Evolutionary conservation across 1,284 basidiomycete species (phyloP), one percentile per base, ranked within the genome.

Genomic region (Cutaneotrichosporon daszewskae): DNA sequence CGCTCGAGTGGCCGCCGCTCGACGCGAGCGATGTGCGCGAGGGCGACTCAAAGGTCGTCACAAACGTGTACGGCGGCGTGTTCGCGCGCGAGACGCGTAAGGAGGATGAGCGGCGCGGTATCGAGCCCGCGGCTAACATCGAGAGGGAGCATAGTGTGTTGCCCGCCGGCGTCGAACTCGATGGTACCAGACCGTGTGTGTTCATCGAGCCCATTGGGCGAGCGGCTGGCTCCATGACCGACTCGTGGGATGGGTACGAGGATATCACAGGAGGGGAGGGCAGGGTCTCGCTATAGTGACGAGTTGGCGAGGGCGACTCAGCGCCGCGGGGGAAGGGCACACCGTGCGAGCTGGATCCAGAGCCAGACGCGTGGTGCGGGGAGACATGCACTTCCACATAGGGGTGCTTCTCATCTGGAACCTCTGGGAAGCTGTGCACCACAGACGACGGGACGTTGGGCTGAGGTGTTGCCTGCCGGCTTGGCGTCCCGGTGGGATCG

Each of bases 331-430:
- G 54, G 14, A 64, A 62, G 50, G 64, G 64, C 0, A 51, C 17
- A 11, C 37, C 24, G 25, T 20, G 17, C 20, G 35, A n/a, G 32
- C 18, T n/a, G 14, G 23, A 19, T 17, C 28, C 28, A 17, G 35
- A 14, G n/a, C 10, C 16, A 14, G 35, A 37, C 16, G 35, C 12
- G 8, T 20, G 18, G 7, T 16, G 12, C 18, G 50, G 52, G 8
- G 58, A 57, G 23, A 67, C 58, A 40, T 67, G 65, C 2, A 69
- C 63, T 19, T 62, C 52, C 12, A 69, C 63, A 20, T 65, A 53
- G 0, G 64, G 64, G 43, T 64, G 61, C 34, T 59, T 55, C 37
- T 66, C 65, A 42, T 66, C 62, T 8, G 67, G 67, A 3, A 69
- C 67, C 17, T 54, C 54, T 3, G 67, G 67, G 57, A 69, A 68